A percentile compares a stretch with the other conserved stretches of the same genome.
Evolutionary conservation across 768 basidiomycete genomes (phyloP).

Genomic region (Pleurotus citrinopileatus): DNA sequence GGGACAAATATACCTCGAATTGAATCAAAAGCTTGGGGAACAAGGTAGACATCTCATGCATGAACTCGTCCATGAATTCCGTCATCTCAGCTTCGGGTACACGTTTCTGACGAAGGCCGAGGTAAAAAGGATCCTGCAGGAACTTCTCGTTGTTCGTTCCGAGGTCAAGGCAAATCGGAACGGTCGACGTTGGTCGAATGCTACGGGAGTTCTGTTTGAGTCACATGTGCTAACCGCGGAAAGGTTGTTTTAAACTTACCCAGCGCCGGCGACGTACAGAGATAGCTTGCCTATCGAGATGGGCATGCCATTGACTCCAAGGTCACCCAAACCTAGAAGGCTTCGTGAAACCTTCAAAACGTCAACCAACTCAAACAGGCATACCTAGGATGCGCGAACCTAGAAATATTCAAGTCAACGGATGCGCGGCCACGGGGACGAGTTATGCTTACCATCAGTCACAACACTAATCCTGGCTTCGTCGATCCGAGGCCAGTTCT

Average conservation of each 20-base stretch:
- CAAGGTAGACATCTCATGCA: constrained; percentile 69
- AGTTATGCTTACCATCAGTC: constrained; percentile 70
- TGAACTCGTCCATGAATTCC: constrained; percentile 92
- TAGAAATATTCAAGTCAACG: constrained; percentile 27
- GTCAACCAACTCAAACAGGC: not conserved
- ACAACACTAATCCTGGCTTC: constrained; percentile 90
- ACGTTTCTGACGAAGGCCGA: constrained; percentile 76
- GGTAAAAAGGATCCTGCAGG: constrained; percentile 85
- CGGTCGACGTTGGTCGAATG: constrained; percentile 71
- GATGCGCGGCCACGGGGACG: not conserved
- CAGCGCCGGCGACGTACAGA: constrained; percentile 87
- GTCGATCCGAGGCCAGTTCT: constrained; percentile 67
- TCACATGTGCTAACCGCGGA: constrained; percentile 3
- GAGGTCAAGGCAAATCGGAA: constrained; percentile 85
- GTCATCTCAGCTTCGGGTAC: constrained; percentile 61
- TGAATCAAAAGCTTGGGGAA: constrained; percentile 87
- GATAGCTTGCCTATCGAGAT: constrained; percentile 93
- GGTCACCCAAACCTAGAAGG: constrained; percentile 85
- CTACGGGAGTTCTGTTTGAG: constrained; percentile 28
- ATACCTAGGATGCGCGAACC: constrained; percentile 89
- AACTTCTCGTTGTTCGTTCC: constrained; percentile 84
- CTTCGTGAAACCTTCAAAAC: not conserved
- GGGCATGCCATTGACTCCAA: constrained; percentile 82
- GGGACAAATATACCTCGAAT: constrained; percentile 56
- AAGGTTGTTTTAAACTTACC: constrained; percentile 40